These are phyloP conservation scores for Alternaria sp. DNA, from an alignment of 2,329 filamentous ascomycete genomes.

Conservation along the genomic window DNA sequence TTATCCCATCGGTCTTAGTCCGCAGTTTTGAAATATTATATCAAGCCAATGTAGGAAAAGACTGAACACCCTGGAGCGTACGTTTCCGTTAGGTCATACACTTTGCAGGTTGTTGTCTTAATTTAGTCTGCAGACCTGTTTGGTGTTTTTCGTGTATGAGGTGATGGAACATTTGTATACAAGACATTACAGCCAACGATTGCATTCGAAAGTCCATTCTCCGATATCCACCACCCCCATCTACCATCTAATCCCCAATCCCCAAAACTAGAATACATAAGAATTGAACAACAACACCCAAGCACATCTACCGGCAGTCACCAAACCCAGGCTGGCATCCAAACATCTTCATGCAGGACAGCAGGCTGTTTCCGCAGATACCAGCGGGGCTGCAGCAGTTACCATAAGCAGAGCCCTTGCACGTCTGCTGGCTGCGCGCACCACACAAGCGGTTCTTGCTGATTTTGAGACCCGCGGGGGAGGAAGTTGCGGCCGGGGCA, in stretches of 20 bases:
- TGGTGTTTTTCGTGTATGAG: no score
- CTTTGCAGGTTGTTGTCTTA: no score
- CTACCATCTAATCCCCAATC: not conserved
- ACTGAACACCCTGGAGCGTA: no score
- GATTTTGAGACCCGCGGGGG: not conserved
- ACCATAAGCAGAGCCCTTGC: constrained; percentile 1
- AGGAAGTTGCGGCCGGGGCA: not conserved
- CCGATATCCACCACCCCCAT: not conserved
- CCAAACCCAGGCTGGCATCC: constrained; percentile 7
- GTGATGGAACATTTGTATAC: not conserved
- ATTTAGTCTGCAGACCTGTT: no score
- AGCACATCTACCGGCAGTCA: not conserved
- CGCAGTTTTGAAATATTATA: no score
- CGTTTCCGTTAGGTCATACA: no score
- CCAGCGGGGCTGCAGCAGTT: constrained; percentile 1
- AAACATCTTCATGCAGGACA: constrained; percentile 1
- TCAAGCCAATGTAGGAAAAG: no score
- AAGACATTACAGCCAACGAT: not conserved
- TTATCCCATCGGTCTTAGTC: no score
- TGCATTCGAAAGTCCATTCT: not conserved
- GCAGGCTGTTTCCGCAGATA: not conserved
- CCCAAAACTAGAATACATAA: not conserved
- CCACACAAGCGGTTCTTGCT: constrained; percentile 2
- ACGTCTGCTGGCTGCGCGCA: constrained; percentile 1
- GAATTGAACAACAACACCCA: not conserved